Evolutionary conservation across 1,139 yeast species (phyloP).

Genomic region (Magnusiomyces ingens): DNA sequence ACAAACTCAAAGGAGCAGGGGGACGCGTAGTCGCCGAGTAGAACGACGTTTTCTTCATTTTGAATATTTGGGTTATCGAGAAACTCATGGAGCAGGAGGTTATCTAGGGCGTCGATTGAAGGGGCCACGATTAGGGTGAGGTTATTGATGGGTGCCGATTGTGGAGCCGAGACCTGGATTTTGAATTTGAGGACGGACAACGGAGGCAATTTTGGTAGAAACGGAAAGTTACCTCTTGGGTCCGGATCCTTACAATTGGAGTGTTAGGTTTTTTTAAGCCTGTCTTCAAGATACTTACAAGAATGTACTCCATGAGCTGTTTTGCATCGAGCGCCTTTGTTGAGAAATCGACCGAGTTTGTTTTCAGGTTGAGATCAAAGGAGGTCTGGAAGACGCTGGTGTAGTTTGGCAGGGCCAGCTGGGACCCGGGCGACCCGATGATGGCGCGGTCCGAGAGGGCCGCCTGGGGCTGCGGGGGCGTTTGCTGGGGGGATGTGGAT

Average conservation of each 20-base stretch:
- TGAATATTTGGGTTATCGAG: constrained; percentile 38
- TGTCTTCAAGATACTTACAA: no score
- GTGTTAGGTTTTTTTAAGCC: not conserved
- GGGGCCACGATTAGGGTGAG: constrained; percentile 34
- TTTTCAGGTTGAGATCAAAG: constrained; percentile 1
- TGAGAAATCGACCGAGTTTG: constrained; percentile 5
- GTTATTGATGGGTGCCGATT: constrained; percentile 21
- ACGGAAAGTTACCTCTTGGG: constrained; percentile 7
- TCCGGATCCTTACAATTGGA: constrained; percentile 14
- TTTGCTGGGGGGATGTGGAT: not conserved
- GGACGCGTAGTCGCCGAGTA: constrained; percentile 29
- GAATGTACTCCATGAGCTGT: constrained; percentile 18
- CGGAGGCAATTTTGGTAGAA: constrained; percentile 14
- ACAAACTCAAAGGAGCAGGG: constrained; percentile 23
- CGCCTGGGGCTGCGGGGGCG: not conserved
- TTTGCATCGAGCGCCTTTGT: constrained; percentile 12
- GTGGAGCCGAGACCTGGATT: constrained; percentile 15
- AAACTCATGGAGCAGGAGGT: constrained; percentile 33
- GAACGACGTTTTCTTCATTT: constrained; percentile 34
- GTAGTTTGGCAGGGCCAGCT: constrained; percentile 13
- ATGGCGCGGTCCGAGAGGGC: constrained; percentile 13
- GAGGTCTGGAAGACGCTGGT: constrained; percentile 7
- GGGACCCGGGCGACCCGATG: constrained; percentile 14
- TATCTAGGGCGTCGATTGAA: constrained; percentile 28
- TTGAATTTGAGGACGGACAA: constrained; percentile 20